A percentile compares a stretch with the other conserved stretches of the same genome.
phyloP scores from a whole-genome alignment of 2,329 filamentous ascomycete species.

The Verticillium longisporum region DNA sequence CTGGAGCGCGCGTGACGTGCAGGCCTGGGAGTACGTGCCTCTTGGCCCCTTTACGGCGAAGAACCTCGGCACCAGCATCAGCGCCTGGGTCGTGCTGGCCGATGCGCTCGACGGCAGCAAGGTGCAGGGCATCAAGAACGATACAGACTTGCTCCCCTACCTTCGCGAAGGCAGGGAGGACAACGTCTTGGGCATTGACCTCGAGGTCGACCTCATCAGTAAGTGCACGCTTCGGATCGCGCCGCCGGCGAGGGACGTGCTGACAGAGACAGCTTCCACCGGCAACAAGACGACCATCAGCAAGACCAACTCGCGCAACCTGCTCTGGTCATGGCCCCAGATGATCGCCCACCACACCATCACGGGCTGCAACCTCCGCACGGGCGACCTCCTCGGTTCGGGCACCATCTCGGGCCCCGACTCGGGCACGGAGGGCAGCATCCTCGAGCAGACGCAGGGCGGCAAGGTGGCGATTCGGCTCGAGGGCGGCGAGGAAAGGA shows the following conservation, averaged over 20 bases:
- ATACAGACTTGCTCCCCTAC: slow-evolving; percentile 26
- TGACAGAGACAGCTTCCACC: slow-evolving; percentile 18
- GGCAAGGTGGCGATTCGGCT: slow-evolving; percentile 60
- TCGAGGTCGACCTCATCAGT: slow-evolving; percentile 32
- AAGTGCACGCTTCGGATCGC: slow-evolving; percentile 11
- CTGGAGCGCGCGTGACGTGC: slow-evolving; percentile 57
- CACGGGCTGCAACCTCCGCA: slow-evolving; percentile 66
- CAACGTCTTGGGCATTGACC: slow-evolving; percentile 27
- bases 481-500: slow-evolving; percentile 57
- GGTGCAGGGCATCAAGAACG: slow-evolving; percentile 20
- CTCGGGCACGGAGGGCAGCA: slow-evolving; percentile 57
- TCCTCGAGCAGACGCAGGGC: slow-evolving; percentile 65
- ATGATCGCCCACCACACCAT: slow-evolving; percentile 79
- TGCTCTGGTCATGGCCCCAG: slow-evolving; percentile 77
- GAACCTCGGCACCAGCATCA: slow-evolving; percentile 52
- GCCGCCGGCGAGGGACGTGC: accelerated
- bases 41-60: slow-evolving; percentile 58
- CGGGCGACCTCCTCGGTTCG: slow-evolving; percentile 70
- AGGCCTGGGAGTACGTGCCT: slow-evolving; percentile 54
- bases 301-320: slow-evolving; percentile 26
- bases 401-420: slow-evolving; percentile 68
- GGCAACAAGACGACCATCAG: slow-evolving; percentile 20
- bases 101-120: slow-evolving; percentile 41
- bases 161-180: slow-evolving; percentile 36
- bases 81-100: slow-evolving; percentile 55